Evolutionary conservation across 257 asterid genomes (phyloP).

Genomic region (Nemophila menziesii): DNA sequence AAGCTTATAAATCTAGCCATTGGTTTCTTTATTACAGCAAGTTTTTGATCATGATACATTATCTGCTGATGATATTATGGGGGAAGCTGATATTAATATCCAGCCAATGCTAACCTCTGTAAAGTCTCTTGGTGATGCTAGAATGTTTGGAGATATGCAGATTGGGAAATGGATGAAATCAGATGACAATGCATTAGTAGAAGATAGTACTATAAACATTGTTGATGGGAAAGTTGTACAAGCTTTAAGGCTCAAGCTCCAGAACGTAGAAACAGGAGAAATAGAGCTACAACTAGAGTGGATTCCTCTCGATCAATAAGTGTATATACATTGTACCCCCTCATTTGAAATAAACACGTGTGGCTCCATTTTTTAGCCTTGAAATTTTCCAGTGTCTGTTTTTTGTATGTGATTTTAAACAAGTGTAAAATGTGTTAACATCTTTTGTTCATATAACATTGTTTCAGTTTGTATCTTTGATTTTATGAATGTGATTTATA

Average conservation of each 20-base stretch:
- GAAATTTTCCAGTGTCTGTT: no score
- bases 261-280: slow-evolving; percentile 91
- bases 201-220: slow-evolving; percentile 82
- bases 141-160: slow-evolving; percentile 75
- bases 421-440: no score
- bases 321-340: slow-evolving; percentile 12
- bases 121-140: slow-evolving; percentile 70
- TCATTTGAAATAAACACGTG: no score
- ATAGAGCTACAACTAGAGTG: slow-evolving; percentile 75
- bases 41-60: slow-evolving; percentile 65
- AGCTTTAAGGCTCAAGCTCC: slow-evolving; percentile 55
- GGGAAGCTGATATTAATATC: slow-evolving; percentile 72
- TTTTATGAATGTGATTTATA: no score
- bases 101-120: slow-evolving; percentile 93
- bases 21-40: slow-evolving; percentile 38
- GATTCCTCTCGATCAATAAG: slow-evolving; percentile 79
- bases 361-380: no score
- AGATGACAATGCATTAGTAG: slow-evolving; percentile 56
- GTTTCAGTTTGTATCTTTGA: no score
- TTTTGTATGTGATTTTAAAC: no score
- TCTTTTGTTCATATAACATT: no score
- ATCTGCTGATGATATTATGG: slow-evolving; percentile 74
- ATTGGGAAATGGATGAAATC: slow-evolving; percentile 91
- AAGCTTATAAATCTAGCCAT: slow-evolving; percentile 2
- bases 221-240: slow-evolving; percentile 84